Conservation (phyloP, 768 basidiomycete species). For the Tylopilus subfusipes region DNA sequence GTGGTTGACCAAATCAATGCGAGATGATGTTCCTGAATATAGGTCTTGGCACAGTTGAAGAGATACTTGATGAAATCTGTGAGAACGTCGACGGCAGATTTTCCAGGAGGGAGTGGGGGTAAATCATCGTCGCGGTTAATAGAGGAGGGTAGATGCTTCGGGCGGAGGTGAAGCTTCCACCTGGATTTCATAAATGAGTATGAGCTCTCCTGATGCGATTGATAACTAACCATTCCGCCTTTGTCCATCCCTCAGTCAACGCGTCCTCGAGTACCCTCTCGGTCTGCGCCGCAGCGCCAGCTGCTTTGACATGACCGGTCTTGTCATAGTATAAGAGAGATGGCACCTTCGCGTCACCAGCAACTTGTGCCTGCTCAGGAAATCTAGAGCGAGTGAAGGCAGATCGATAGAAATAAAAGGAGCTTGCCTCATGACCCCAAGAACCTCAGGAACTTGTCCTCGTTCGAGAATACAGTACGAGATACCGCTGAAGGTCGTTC, state of each 20-base stretch:
- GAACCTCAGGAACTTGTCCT: slow-evolving; percentile 13
- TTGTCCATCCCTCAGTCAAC: background rate
- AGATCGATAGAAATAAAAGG: background rate
- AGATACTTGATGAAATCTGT: background rate
- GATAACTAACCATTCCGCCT: background rate
- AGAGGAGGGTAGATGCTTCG: background rate
- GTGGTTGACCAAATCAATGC: background rate
- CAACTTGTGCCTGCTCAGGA: slow-evolving; percentile 18
- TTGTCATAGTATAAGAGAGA: background rate
- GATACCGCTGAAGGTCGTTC: background rate
- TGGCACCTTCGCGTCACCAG: background rate
- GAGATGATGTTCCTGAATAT: background rate
- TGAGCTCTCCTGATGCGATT: background rate
- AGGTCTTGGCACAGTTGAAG: background rate
- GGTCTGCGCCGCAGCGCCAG: background rate
- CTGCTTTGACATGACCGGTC: background rate
- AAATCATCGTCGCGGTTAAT: background rate
- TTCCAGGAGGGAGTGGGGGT: background rate
- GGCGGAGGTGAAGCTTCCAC: background rate
- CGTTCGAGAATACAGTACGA: background rate
- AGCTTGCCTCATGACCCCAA: background rate
- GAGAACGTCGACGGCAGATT: background rate
- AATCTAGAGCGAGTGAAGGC: slow-evolving; percentile 31
- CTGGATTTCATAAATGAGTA: background rate
- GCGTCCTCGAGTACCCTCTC: background rate